Percentiles rank a stretch among this genome's conserved stretches.
Evolutionary conservation across 2,329 filamentous ascomycete genomes (phyloP).

Genomic region (Hypoxylon sp.): DNA sequence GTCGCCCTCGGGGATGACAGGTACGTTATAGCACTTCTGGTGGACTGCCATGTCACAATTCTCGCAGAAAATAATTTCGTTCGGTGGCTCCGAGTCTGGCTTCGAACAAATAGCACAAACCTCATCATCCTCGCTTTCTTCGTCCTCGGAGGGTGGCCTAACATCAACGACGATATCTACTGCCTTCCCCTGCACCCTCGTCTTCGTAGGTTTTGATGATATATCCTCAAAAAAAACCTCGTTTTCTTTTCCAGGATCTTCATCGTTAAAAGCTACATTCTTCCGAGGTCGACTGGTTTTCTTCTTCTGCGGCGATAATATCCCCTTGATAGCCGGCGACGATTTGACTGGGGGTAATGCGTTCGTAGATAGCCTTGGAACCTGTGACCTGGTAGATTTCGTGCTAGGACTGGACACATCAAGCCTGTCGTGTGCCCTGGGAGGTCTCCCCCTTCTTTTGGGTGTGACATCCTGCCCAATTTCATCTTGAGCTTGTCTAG

Average conservation of each 20-base stretch:
- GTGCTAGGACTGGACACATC: slow-evolving; percentile 16
- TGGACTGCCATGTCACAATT: slow-evolving; percentile 74
- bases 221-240: slow-evolving; percentile 70
- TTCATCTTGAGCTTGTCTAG: slow-evolving; percentile 12
- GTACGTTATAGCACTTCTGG: slow-evolving; percentile 72
- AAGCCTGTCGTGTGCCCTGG: slow-evolving; percentile 30
- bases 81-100: slow-evolving; percentile 70
- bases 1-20: slow-evolving; percentile 72
- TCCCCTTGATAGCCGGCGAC: slow-evolving; percentile 64
- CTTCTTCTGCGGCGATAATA: slow-evolving; percentile 69
- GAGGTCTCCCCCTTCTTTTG: slow-evolving; percentile 47
- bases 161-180: slow-evolving; percentile 38
- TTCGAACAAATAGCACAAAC: slow-evolving; percentile 71
- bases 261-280: slow-evolving; percentile 68
- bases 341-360: slow-evolving; percentile 24
- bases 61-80: slow-evolving; percentile 76
- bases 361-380: slow-evolving; percentile 26
- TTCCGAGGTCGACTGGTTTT: slow-evolving; percentile 61
- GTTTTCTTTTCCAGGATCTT: slow-evolving; percentile 50
- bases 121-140: slow-evolving; percentile 64
- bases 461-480: slow-evolving; percentile 24
- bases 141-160: slow-evolving; percentile 39
- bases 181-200: slow-evolving; percentile 45
- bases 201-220: slow-evolving; percentile 57
- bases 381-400: slow-evolving; percentile 38